Conservation (phyloP, 2,329 filamentous ascomycete species). For the Orbilia quercus region DNA sequence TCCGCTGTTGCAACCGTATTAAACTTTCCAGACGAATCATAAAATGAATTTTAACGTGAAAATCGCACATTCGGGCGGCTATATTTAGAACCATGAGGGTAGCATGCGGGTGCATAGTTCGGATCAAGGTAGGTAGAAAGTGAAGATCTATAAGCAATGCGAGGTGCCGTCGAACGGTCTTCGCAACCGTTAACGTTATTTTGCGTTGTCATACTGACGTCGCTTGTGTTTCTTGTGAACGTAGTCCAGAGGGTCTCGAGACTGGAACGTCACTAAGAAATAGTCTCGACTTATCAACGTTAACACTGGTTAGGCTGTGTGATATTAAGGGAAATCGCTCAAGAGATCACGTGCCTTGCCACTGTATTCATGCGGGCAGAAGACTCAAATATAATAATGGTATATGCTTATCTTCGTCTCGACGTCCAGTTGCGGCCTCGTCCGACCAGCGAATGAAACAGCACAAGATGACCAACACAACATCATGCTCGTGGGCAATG, state of each 20-base stretch:
- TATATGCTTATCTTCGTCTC: too few relatives aligned
- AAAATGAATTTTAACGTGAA: background rate
- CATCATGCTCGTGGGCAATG: too few relatives aligned
- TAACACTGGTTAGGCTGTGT: too few relatives aligned
- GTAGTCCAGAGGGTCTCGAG: too few relatives aligned
- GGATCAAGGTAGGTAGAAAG: background rate
- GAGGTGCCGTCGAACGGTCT: slow-evolving; percentile 1
- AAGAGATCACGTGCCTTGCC: too few relatives aligned
- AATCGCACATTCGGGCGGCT: slow-evolving; percentile 10
- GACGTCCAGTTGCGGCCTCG: too few relatives aligned
- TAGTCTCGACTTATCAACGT: too few relatives aligned
- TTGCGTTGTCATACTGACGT: slow-evolving; percentile 55
- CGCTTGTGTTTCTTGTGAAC: slow-evolving; percentile 30
- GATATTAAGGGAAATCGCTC: too few relatives aligned
- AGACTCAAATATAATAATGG: too few relatives aligned
- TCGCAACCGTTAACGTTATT: slow-evolving; percentile 44
- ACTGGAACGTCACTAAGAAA: background rate
- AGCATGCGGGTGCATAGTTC: slow-evolving; percentile 3
- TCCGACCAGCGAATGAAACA: too few relatives aligned
- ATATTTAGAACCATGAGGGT: slow-evolving; percentile 42
- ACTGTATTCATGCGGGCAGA: too few relatives aligned
- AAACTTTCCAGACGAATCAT: slow-evolving; percentile 5
- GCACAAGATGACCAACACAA: too few relatives aligned
- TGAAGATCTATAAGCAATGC: slow-evolving; percentile 26
- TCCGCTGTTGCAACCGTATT: slow-evolving; percentile 27